A percentile compares a stretch with the other conserved stretches of the same genome.
Conservation (phyloP, 768 basidiomycete genomes). For the Calocybe gangraenosa region DNA sequence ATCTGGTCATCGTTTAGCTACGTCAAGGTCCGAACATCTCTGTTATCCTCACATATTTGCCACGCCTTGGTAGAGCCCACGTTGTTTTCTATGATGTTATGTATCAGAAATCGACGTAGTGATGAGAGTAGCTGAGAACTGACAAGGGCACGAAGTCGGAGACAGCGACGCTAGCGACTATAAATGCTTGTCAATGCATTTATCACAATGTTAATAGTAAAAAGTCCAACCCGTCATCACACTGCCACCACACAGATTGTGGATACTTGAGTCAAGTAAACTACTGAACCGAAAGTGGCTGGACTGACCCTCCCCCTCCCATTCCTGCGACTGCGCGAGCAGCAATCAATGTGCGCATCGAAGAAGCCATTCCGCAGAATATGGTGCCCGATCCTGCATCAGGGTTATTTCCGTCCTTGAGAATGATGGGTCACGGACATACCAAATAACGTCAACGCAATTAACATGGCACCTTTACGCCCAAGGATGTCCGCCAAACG, state of each 20-base stretch:
- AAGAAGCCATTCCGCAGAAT: slow-evolving; percentile 81
- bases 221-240: slow-evolving; percentile 72
- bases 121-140: slow-evolving; percentile 26
- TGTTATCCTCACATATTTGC: slow-evolving; percentile 67
- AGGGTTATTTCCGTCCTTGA: slow-evolving; percentile 8
- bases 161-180: slow-evolving; percentile 80
- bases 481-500: slow-evolving; percentile 83
- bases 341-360: slow-evolving; percentile 77
- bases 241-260: slow-evolving; percentile 33
- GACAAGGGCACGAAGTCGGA: slow-evolving; percentile 88
- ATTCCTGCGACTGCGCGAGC: slow-evolving; percentile 86
- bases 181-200: slow-evolving; percentile 20
- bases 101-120: slow-evolving; percentile 1
- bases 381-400: slow-evolving; percentile 73
- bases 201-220: slow-evolving; percentile 13
- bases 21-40: not conserved
- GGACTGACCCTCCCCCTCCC: slow-evolving; percentile 84
- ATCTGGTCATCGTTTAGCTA: slow-evolving; percentile 33
- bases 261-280: slow-evolving; percentile 19
- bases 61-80: slow-evolving; percentile 90
- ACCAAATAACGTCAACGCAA: slow-evolving; percentile 84
- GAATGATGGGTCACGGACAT: slow-evolving; percentile 15
- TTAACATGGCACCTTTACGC: slow-evolving; percentile 81
- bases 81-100: slow-evolving; percentile 56
- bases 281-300: slow-evolving; percentile 14